Conservation (phyloP, 2,329 filamentous ascomycete genomes). For the Dactylonectria macrodidyma region DNA sequence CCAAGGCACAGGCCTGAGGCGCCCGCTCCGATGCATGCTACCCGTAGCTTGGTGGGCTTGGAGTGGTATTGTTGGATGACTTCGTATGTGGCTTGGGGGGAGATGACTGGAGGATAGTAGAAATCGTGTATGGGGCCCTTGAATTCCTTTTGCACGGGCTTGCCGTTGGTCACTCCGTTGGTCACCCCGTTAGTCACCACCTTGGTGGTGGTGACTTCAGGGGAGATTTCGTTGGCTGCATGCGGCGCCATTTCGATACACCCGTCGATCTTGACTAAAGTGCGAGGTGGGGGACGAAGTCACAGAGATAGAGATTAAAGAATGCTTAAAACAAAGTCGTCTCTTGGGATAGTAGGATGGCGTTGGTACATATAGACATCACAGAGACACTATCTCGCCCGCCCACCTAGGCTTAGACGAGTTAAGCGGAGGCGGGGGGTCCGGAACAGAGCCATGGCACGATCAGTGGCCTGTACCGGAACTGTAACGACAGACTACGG, state of each 20-base stretch:
- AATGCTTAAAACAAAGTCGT: background rate
- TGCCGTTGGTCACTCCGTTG: constrained; percentile 26
- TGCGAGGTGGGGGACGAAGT: background rate
- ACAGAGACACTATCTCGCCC: background rate
- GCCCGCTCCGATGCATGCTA: constrained; percentile 50
- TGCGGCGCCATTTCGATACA: constrained; percentile 31
- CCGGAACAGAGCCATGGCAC: background rate
- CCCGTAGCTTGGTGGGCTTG: constrained; percentile 53
- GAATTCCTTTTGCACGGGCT: constrained; percentile 13
- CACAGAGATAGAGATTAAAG: background rate
- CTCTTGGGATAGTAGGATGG: background rate
- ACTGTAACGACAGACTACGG: background rate
- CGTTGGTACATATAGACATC: constrained; percentile 24
- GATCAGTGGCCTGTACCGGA: constrained; percentile 26
- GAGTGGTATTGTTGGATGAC: constrained; percentile 53
- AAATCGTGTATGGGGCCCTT: constrained; percentile 37
- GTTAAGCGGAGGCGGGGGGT: background rate
- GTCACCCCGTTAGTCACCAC: constrained; percentile 14
- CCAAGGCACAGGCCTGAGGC: constrained; percentile 48
- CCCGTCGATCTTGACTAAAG: background rate
- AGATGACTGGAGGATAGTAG: constrained; percentile 45
- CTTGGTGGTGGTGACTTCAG: constrained; percentile 22
- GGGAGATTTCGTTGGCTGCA: constrained; percentile 23
- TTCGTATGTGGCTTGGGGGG: constrained; percentile 43
- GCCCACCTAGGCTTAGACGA: constrained; percentile 1